Evolutionary conservation across 768 basidiomycete genomes (phyloP).

Genomic region (Punctularia strigosozonata): DNA sequence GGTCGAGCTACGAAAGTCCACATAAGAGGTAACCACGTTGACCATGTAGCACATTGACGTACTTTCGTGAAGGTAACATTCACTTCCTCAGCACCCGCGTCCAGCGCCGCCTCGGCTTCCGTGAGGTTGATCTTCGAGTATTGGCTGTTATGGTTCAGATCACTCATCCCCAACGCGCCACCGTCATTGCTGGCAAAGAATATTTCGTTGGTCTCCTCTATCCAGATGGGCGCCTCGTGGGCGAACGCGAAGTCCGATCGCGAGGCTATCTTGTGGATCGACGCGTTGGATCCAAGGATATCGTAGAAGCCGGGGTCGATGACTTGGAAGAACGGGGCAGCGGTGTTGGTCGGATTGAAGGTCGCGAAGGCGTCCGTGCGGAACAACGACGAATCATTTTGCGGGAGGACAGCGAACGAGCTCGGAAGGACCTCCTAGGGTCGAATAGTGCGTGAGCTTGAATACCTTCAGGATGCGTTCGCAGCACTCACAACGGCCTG

Average conservation of each 20-base stretch:
- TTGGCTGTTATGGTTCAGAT: constrained; percentile 50
- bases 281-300: constrained; percentile 46
- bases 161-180: constrained; percentile 49
- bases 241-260: constrained; percentile 58
- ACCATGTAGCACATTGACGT: constrained; percentile 3
- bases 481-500: too few species aligned
- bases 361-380: too few species aligned
- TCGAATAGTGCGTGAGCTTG: too few species aligned
- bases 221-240: constrained; percentile 69
- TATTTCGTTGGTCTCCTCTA: constrained; percentile 55
- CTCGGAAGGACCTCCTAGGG: too few species aligned
- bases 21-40: not conserved
- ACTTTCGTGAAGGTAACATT: constrained; percentile 38
- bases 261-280: constrained; percentile 46
- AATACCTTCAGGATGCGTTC: too few species aligned
- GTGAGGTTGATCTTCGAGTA: constrained; percentile 51
- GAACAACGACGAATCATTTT: too few species aligned
- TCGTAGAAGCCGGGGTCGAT: constrained; percentile 42
- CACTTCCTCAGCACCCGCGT: constrained; percentile 22
- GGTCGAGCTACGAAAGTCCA: constrained; percentile 32
- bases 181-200: constrained; percentile 67
- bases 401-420: too few species aligned
- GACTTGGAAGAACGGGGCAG: constrained; percentile 49
- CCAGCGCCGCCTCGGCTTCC: constrained; percentile 36
- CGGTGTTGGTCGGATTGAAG: constrained; percentile 50